Conservation (phyloP, 306 rosid genomes). For the Inga laurina region DNA sequence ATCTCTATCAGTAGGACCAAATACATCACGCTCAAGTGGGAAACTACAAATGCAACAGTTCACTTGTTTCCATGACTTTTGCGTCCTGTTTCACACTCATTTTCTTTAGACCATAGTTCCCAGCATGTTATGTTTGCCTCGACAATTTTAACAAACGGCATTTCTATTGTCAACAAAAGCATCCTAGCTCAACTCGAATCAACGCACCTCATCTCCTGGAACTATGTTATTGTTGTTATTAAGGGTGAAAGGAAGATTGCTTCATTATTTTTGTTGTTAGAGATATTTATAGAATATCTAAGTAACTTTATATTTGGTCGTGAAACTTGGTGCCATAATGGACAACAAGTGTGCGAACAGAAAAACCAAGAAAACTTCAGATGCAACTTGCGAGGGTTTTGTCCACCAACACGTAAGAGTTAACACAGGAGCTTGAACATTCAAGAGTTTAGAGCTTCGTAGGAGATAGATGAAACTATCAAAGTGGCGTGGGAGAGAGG, state of each 20-base stretch:
- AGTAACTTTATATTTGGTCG: not conserved
- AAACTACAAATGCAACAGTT: not conserved
- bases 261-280: not conserved
- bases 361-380: not conserved
- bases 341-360: not conserved
- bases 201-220: not conserved
- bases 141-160: conserved; percentile 29
- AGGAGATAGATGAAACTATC: not conserved
- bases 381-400: not conserved
- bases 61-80: not conserved
- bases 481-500: not conserved
- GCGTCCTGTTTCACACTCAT: conserved; percentile 16
- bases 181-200: not conserved
- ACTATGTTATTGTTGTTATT: not conserved
- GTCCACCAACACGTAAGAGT: not conserved
- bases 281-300: not conserved
- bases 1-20: not conserved
- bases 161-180: not conserved
- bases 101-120: conserved; percentile 20
- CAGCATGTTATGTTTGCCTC: conserved; percentile 20
- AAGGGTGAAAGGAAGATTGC: not conserved
- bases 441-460: not conserved
- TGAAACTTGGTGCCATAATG: not conserved
- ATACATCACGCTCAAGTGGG: not conserved
- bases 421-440: not conserved